These are phyloP conservation scores for Globisporangium radiosum DNA, from an alignment of 352 stramenopile genomes.

Conservation along the genomic window DNA sequence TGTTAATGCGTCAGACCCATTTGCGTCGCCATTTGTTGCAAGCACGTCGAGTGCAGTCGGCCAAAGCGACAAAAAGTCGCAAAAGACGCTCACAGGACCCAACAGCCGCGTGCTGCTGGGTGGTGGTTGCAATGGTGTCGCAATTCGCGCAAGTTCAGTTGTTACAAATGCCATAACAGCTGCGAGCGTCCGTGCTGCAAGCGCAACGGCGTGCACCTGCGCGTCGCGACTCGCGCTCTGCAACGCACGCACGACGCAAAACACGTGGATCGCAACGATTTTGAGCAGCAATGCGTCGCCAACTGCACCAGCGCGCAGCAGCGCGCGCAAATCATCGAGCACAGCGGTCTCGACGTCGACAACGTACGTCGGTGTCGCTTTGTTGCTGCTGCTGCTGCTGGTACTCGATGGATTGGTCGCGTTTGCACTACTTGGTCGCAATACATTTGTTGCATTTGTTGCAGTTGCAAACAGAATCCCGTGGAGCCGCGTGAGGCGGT, in stretches of 20 bases:
- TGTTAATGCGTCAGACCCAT: constrained; percentile 2
- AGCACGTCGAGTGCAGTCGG: constrained; percentile 36
- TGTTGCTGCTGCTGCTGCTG: too few species aligned
- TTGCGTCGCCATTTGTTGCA: constrained; percentile 8
- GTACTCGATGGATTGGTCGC: too few species aligned
- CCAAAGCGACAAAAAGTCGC: constrained; percentile 54
- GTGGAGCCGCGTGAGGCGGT: constrained; percentile 81
- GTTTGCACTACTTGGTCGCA: too few species aligned
- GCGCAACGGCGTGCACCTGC: constrained; percentile 31
- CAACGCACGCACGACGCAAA: constrained; percentile 46
- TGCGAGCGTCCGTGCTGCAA: constrained; percentile 37
- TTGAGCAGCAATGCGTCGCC: constrained; percentile 78
- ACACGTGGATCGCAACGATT: constrained; percentile 73
- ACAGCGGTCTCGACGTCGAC: constrained; percentile 63
- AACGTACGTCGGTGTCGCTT: constrained; percentile 28
- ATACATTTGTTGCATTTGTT: not conserved
- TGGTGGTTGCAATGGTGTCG: not conserved
- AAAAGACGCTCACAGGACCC: constrained; percentile 58
- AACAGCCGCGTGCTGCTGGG: constrained; percentile 30
- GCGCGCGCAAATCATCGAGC: constrained; percentile 45
- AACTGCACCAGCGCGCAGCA: constrained; percentile 53
- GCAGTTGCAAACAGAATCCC: constrained; percentile 74
- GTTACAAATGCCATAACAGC: constrained; percentile 48
- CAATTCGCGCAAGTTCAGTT: not conserved
- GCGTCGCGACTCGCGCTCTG: constrained; percentile 2